Percentiles rank a stretch among this genome's conserved stretches.
Evolutionary conservation across 1,284 basidiomycete species (phyloP).

Genomic region (Retiboletus flavoniger): DNA sequence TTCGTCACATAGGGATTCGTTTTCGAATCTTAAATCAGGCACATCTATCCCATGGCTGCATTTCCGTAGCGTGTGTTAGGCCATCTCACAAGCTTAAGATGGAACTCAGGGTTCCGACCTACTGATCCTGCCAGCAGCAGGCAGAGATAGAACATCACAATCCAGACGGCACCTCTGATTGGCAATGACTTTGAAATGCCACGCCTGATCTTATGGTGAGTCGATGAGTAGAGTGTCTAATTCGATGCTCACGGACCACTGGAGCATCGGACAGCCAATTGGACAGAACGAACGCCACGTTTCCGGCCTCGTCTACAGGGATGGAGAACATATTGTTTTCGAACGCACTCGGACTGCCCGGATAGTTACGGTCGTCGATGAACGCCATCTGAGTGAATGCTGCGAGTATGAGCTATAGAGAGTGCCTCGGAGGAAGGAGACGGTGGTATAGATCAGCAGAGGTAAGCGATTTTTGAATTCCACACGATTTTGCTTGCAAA

Average conservation of each 20-base stretch:
- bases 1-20: no score
- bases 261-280: slow-evolving; percentile 29
- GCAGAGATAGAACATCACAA: no score
- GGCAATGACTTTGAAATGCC: no score
- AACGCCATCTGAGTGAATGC: slow-evolving; percentile 31
- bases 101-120: no score
- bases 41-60: no score
- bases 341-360: slow-evolving; percentile 25
- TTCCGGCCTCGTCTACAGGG: slow-evolving; percentile 16
- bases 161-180: no score
- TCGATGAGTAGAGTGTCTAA: no score
- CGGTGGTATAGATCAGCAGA: slow-evolving; percentile 21
- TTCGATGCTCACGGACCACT: slow-evolving; percentile 19
- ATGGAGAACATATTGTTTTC: slow-evolving; percentile 17
- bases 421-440: slow-evolving; percentile 26
- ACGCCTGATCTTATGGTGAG: no score
- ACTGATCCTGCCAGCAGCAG: no score
- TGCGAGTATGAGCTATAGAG: slow-evolving; percentile 15
- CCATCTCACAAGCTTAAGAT: no score
- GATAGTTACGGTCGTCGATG: slow-evolving; percentile 33
- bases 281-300: slow-evolving; percentile 18
- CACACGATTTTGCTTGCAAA: slow-evolving; percentile 5
- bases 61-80: no score
- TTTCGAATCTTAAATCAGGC: no score
- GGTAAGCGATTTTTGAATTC: slow-evolving; percentile 2